phyloP scores from a whole-genome alignment of 257 asterid genomes.

The Solanum tacnaense region DNA sequence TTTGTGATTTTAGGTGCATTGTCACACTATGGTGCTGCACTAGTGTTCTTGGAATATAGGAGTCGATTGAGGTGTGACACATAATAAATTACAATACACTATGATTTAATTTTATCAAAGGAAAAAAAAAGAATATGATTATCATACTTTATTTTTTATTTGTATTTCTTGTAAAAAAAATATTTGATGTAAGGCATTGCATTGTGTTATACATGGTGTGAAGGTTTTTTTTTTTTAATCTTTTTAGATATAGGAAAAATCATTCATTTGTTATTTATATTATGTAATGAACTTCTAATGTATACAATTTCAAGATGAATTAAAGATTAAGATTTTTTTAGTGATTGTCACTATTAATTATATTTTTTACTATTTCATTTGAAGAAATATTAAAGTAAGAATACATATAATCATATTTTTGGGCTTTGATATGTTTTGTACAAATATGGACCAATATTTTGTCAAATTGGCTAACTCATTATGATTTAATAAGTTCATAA shows the following conservation, averaged over 20 bases:
- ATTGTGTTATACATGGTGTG: background rate
- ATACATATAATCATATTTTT: background rate
- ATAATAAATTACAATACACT: background rate
- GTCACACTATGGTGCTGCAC: constrained; percentile 95
- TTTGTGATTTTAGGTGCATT: constrained; percentile 86
- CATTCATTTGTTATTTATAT: background rate
- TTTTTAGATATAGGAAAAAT: background rate
- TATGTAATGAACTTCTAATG: background rate
- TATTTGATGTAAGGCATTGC: background rate
- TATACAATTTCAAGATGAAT: background rate
- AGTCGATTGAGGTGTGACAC: constrained; percentile 34
- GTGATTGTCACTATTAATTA: background rate
- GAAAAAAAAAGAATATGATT: background rate
- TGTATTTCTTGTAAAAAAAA: background rate
- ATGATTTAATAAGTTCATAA: background rate
- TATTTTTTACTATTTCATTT: background rate
- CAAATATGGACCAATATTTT: background rate
- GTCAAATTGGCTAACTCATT: background rate
- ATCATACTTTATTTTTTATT: background rate
- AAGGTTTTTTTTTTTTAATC: background rate
- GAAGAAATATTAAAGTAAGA: background rate
- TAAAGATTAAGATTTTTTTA: background rate
- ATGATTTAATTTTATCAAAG: background rate
- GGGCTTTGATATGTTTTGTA: background rate
- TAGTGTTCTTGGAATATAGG: constrained; percentile 45